Percentiles rank a stretch among this genome's conserved stretches.
phyloP scores from a whole-genome alignment of 1,284 basidiomycete species.

The Ganoderma sinense region DNA sequence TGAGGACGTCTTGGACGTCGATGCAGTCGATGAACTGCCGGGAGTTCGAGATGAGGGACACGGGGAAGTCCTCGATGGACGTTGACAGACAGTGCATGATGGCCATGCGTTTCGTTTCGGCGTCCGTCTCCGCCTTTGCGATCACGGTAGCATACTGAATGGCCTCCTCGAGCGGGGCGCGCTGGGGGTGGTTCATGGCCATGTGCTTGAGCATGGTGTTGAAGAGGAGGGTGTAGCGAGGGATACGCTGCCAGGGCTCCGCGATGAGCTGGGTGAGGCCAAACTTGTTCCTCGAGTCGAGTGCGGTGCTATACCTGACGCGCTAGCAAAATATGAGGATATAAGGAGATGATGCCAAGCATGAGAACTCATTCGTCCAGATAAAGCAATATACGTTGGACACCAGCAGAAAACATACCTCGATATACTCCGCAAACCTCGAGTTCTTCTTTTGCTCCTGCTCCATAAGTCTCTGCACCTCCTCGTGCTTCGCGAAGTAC shows the following conservation, averaged over 20 bases:
- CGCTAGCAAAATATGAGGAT: conserved; percentile 53
- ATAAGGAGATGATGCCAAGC: conserved; percentile 12
- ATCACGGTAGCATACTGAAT: conserved; percentile 90
- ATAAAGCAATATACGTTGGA: neutral
- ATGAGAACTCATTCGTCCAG: conserved; percentile 13
- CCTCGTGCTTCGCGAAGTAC: conserved; percentile 93
- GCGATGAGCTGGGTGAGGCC: conserved; percentile 95
- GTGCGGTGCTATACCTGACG: conserved; percentile 85
- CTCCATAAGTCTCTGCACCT: conserved; percentile 91
- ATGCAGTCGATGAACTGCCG: conserved; percentile 93
- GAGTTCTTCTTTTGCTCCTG: conserved; percentile 80
- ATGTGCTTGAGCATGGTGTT: conserved; percentile 91
- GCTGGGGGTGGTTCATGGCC: conserved; percentile 78
- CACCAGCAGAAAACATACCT: conserved; percentile 57
- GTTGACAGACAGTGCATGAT: conserved; percentile 89
- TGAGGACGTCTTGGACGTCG: conserved; percentile 88
- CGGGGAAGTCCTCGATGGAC: conserved; percentile 92
- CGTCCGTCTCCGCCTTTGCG: conserved; percentile 92
- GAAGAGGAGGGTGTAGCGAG: conserved; percentile 94
- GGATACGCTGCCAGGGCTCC: conserved; percentile 99
- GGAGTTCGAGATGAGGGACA: conserved; percentile 85
- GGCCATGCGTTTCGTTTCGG: conserved; percentile 88
- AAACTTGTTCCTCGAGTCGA: conserved; percentile 82
- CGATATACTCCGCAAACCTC: conserved; percentile 84
- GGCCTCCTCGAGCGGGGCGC: conserved; percentile 86